phyloP scores from a whole-genome alignment of 2,329 filamentous ascomycete species.

The Blastomyces parvus region DNA sequence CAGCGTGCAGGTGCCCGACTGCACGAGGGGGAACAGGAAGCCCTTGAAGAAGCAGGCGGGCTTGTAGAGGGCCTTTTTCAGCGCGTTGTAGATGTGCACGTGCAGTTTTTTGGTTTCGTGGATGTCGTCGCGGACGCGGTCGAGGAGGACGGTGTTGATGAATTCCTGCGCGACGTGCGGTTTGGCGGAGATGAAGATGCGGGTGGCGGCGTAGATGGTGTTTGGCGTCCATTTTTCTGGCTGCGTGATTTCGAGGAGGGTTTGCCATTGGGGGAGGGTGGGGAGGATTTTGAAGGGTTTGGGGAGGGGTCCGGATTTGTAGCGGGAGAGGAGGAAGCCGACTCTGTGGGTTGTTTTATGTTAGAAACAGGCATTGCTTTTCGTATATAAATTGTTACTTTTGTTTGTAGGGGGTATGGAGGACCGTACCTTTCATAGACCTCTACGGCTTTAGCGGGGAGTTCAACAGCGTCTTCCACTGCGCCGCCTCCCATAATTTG shows the following conservation, averaged over 20 bases:
- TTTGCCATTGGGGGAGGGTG: constrained; percentile 84
- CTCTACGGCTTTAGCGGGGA: constrained; percentile 85
- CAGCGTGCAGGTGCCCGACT: constrained; percentile 77
- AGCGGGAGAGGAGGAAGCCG: constrained; percentile 77
- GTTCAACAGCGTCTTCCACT: constrained; percentile 70
- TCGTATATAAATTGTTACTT: too few relatives aligned
- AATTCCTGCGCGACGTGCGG: constrained; percentile 73
- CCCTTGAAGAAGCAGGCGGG: constrained; percentile 96
- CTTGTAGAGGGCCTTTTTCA: constrained; percentile 91
- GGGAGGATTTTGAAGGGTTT: constrained; percentile 98
- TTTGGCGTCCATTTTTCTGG: constrained; percentile 72
- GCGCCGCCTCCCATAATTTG: constrained; percentile 44
- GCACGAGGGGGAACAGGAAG: constrained; percentile 81
- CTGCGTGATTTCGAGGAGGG: constrained; percentile 72
- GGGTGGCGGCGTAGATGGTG: constrained; percentile 77
- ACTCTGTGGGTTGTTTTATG: constrained; percentile 46
- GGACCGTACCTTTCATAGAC: constrained; percentile 70
- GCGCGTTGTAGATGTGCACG: constrained; percentile 83
- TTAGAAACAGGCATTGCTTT: constrained; percentile 3
- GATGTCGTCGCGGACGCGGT: constrained; percentile 87
- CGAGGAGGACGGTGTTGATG: constrained; percentile 75
- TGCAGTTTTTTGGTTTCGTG: constrained; percentile 91
- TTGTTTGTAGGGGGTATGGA: constrained; percentile 4
- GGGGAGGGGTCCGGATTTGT: constrained; percentile 91
- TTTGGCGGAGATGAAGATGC: constrained; percentile 81